Percentiles rank a stretch among this genome's conserved stretches.
Conservation (phyloP, 495 filamentous ascomycete genomes). For the Clohesyomyces aquaticus region DNA sequence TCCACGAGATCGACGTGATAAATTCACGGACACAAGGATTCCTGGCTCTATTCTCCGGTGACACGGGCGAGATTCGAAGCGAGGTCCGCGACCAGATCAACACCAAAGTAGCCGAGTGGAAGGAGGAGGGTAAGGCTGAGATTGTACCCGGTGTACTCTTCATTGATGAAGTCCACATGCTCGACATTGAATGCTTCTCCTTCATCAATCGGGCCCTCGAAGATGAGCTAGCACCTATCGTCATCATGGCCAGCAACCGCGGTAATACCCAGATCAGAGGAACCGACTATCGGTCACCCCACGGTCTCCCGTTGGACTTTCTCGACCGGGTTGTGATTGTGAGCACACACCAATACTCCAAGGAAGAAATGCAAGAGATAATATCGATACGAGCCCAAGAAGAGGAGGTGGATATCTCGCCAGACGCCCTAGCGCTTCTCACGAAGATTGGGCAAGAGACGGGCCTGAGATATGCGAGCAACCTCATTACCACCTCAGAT, state of each 20-base stretch:
- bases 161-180: conserved; percentile 99
- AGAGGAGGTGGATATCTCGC: conserved; percentile 88
- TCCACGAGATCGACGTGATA: conserved; percentile 99
- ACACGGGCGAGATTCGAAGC: conserved; percentile 96
- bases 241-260: conserved; percentile 99
- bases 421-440: conserved; percentile 86
- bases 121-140: conserved; percentile 97
- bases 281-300: conserved; percentile 87
- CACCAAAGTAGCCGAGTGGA: conserved; percentile 97
- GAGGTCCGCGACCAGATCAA: conserved; percentile 99
- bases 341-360: conserved; percentile 85
- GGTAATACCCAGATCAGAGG: conserved; percentile 91
- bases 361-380: conserved; percentile 88
- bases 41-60: conserved; percentile 92
- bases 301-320: conserved; percentile 94
- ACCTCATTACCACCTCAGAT: conserved; percentile 91
- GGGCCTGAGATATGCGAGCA: conserved; percentile 89
- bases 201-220: conserved; percentile 98
- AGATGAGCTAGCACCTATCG: conserved; percentile 89
- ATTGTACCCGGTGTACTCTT: conserved; percentile 97
- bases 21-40: conserved; percentile 98
- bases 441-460: conserved; percentile 95
- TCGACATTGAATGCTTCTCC: conserved; percentile 98
- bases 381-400: conserved; percentile 88
- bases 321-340: conserved; percentile 95